Percentiles rank a stretch among this genome's conserved stretches.
These are phyloP conservation scores for Chrysoporthe deuterocubensis DNA, from an alignment of 2,329 filamentous ascomycete species.

Conservation along the genomic window DNA sequence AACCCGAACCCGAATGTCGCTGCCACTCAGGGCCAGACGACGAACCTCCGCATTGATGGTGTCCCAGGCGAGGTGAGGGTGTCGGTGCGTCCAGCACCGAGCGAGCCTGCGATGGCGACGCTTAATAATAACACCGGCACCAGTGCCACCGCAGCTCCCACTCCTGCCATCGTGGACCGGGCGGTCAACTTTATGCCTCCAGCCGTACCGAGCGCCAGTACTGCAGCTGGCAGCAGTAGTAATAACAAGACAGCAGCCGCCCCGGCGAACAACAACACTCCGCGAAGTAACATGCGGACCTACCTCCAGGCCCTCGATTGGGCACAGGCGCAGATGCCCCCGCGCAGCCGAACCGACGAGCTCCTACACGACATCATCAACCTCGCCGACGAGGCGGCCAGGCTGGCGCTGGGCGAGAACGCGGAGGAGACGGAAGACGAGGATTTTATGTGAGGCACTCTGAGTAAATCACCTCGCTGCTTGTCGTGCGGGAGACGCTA, in stretches of 20 bases:
- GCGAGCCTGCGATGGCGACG: slow-evolving; percentile 26
- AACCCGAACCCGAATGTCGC: slow-evolving; percentile 45
- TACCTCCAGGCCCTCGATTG: slow-evolving; percentile 27
- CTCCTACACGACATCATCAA: slow-evolving; percentile 42
- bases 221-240: slow-evolving; percentile 9
- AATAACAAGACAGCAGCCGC: not conserved
- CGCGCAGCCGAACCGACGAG: slow-evolving; percentile 41
- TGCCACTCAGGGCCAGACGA: slow-evolving; percentile 35
- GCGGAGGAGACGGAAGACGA: slow-evolving; percentile 39
- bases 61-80: slow-evolving; percentile 61
- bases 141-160: slow-evolving; percentile 11
- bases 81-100: slow-evolving; percentile 45
- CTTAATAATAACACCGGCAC: slow-evolving; percentile 20
- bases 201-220: slow-evolving; percentile 18
- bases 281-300: slow-evolving; percentile 25
- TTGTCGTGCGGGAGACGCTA: slow-evolving; percentile 24
- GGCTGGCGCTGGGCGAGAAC: slow-evolving; percentile 44
- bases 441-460: slow-evolving; percentile 46
- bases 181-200: slow-evolving; percentile 12
- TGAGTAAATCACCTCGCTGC: slow-evolving; percentile 15
- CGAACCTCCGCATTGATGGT: slow-evolving; percentile 58
- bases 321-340: slow-evolving; percentile 31
- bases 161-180: slow-evolving; percentile 10
- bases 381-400: slow-evolving; percentile 49
- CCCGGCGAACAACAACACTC: slow-evolving; percentile 7